These are phyloP conservation scores for Monosporascus sp. DNA, from an alignment of 2,329 filamentous ascomycete species.

Conservation along the genomic window DNA sequence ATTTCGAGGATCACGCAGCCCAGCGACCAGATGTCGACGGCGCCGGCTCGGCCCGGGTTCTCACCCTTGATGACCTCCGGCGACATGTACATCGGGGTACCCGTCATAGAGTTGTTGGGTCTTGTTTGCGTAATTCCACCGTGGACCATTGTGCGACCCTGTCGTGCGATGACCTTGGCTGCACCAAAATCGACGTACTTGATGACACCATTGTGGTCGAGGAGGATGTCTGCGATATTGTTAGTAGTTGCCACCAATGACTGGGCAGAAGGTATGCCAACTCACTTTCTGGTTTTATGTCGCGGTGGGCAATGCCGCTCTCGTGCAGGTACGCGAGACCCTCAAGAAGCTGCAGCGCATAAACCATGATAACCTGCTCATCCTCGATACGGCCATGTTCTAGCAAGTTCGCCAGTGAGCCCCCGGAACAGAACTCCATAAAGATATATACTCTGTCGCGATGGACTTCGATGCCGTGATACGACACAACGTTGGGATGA, in stretches of 20 bases:
- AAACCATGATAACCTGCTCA: constrained; percentile 95
- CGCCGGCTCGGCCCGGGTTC: constrained; percentile 71
- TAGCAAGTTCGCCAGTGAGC: constrained; percentile 80
- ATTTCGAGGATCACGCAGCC: constrained; percentile 97
- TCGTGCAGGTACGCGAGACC: constrained; percentile 92
- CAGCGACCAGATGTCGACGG: constrained; percentile 93
- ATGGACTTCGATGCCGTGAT: constrained; percentile 97
- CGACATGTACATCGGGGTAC: constrained; percentile 99
- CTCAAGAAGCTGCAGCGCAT: constrained; percentile 88
- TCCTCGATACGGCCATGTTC: constrained; percentile 97
- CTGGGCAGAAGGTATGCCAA: constrained; percentile 17
- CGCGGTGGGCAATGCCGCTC: constrained; percentile 85
- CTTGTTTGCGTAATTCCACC: constrained; percentile 50
- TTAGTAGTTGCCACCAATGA: constrained; percentile 19
- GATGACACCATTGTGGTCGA: constrained; percentile 96
- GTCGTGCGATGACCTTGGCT: constrained; percentile 91
- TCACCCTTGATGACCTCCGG: constrained; percentile 96
- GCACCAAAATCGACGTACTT: constrained; percentile 99
- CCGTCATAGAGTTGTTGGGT: constrained; percentile 88
- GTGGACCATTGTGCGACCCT: constrained; percentile 78
- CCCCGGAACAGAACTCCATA: constrained; percentile 98
- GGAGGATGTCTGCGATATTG: constrained; percentile 66
- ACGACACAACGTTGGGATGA: constrained; percentile 95
- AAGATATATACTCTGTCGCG: constrained; percentile 99
- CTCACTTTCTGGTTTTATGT: constrained; percentile 96